Percentiles rank a stretch among this genome's conserved stretches.
Conservation (phyloP, 2,329 filamentous ascomycete genomes). For the Graphilbum sp. region DNA sequence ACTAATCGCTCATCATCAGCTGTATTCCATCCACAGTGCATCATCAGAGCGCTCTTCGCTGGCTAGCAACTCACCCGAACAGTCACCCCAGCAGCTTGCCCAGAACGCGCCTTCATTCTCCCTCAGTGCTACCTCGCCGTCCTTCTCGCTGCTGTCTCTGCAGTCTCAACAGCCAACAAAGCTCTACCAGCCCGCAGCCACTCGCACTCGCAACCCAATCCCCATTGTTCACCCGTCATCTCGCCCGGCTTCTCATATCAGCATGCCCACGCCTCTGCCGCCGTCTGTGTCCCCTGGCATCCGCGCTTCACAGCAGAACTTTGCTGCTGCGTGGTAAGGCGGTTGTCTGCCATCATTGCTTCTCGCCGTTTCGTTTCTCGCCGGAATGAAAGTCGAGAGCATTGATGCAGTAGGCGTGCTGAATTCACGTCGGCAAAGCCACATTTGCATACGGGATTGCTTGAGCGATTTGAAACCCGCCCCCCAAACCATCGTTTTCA, state of each 20-base stretch:
- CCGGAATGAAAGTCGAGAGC: too few species aligned
- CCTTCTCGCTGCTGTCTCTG: constrained; percentile 48
- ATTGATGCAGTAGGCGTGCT: constrained; percentile 3
- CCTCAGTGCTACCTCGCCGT: constrained; percentile 48
- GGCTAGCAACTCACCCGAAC: constrained; percentile 83
- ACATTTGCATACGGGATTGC: too few species aligned
- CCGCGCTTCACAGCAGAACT: constrained; percentile 37
- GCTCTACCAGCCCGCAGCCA: constrained; percentile 78
- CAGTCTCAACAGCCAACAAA: constrained; percentile 53
- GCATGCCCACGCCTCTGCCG: constrained; percentile 67
- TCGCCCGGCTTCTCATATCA: constrained; percentile 58
- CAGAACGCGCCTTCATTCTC: constrained; percentile 66
- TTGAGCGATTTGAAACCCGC: too few species aligned
- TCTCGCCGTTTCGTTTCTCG: constrained; percentile 10
- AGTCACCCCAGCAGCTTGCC: constrained; percentile 75
- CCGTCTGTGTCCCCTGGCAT: constrained; percentile 45
- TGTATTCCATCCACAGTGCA: constrained; percentile 80
- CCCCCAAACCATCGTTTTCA: too few species aligned
- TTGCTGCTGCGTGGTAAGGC: constrained; percentile 38
- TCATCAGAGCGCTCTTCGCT: constrained; percentile 86
- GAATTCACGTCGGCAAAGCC: constrained; percentile 9
- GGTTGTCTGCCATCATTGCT: constrained; percentile 1
- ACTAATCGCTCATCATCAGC: too few species aligned
- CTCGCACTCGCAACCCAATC: constrained; percentile 84
- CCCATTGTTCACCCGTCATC: constrained; percentile 71